Conservation (phyloP, 345 rosid species). For the Eucalyptus victrix region DNA sequence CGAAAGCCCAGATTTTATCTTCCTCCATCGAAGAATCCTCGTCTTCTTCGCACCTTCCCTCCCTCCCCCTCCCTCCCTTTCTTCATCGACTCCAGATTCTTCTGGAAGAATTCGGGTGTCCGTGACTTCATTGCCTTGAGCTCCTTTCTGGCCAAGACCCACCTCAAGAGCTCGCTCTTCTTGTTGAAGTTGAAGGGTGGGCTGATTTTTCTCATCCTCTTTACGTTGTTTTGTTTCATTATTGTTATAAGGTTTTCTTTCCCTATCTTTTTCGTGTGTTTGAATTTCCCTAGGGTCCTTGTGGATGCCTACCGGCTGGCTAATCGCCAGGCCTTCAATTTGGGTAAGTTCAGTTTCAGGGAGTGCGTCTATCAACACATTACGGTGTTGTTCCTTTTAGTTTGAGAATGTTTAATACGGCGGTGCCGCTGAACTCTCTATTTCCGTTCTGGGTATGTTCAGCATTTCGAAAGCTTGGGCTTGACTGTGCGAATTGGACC, state of each 20-base stretch:
- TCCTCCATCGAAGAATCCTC: background rate
- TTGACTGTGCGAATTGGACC: conserved; percentile 95
- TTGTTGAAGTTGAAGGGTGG: conserved; percentile 94
- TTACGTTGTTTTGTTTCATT: background rate
- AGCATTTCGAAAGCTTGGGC: conserved; percentile 94
- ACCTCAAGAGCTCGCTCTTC: conserved; percentile 49
- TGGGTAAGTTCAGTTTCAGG: conserved; percentile 31
- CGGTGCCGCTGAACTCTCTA: background rate
- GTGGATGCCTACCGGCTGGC: conserved; percentile 74
- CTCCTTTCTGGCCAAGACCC: conserved; percentile 28
- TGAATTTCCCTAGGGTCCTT: conserved; percentile 40
- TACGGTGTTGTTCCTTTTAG: background rate
- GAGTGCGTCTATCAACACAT: background rate
- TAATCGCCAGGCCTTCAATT: conserved; percentile 79
- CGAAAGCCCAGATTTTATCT: background rate
- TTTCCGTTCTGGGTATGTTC: background rate
- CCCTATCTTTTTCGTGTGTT: background rate
- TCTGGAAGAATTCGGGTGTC: conserved; percentile 6
- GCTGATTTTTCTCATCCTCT: background rate
- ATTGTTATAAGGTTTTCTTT: background rate
- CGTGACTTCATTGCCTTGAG: conserved; percentile 19
- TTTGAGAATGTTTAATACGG: background rate
- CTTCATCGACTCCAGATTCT: conserved; percentile 5
- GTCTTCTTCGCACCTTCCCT: background rate
- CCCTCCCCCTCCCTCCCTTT: conserved; percentile 2